A percentile compares a stretch with the other conserved stretches of the same genome.
phyloP scores from a whole-genome alignment of 2,329 filamentous ascomycete species.

The Fusarium oligoseptatum region DNA sequence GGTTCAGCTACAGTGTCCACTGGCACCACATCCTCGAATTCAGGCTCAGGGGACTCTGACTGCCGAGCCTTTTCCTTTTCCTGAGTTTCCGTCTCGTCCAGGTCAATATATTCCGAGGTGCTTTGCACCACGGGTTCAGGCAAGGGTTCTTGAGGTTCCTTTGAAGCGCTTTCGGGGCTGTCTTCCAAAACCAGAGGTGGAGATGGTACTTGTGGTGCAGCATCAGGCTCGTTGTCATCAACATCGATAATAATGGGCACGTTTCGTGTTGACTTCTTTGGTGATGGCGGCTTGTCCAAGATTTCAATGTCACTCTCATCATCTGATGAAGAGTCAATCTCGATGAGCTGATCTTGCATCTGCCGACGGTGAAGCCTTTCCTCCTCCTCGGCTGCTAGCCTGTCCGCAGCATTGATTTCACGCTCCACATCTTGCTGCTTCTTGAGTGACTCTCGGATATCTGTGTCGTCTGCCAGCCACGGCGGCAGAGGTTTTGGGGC shows the following conservation, averaged over 20 bases:
- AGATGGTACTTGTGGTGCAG: neutral
- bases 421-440: conserved; percentile 69
- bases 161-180: neutral
- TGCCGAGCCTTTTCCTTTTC: conserved; percentile 42
- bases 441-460: conserved; percentile 74
- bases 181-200: neutral
- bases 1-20: conserved; percentile 34
- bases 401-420: conserved; percentile 75
- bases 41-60: conserved; percentile 53
- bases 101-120: conserved; percentile 11
- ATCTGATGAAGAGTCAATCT: conserved; percentile 73
- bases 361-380: conserved; percentile 60
- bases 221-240: conserved; percentile 15
- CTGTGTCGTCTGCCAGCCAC: conserved; percentile 76
- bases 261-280: conserved; percentile 36
- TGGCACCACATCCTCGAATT: conserved; percentile 53
- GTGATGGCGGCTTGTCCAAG: conserved; percentile 61
- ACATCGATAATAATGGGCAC: conserved; percentile 8
- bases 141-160: neutral
- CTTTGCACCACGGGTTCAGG: conserved; percentile 8
- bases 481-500: conserved; percentile 76
- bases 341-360: conserved; percentile 66
- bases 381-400: conserved; percentile 68
- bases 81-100: neutral
- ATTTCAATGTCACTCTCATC: conserved; percentile 70